These are phyloP conservation scores for Globisporangium carolinianum DNA, from an alignment of 352 stramenopile species.

Conservation along the genomic window DNA sequence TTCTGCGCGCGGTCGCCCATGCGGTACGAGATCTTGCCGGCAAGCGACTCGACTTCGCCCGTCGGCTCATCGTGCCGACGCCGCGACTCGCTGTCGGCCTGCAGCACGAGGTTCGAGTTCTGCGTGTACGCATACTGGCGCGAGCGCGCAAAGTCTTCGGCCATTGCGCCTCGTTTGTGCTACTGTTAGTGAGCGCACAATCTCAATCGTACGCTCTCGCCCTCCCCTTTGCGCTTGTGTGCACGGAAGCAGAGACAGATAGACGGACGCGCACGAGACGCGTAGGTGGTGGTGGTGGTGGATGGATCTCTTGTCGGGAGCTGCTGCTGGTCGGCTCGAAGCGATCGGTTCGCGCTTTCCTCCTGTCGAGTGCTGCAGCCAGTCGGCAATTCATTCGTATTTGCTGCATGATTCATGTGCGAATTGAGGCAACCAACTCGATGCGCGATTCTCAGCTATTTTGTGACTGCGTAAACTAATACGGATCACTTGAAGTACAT, in stretches of 20 bases:
- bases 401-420: no score
- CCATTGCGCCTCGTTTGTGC: conserved; percentile 38
- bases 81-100: conserved; percentile 84
- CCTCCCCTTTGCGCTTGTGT: no score
- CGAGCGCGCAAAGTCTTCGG: conserved; percentile 85
- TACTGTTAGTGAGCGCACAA: not conserved
- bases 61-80: conserved; percentile 77
- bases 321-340: no score
- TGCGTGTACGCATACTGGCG: conserved; percentile 89
- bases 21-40: conserved; percentile 61
- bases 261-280: not conserved
- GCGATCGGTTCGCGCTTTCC: no score
- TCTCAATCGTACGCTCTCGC: not conserved
- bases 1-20: conserved; percentile 84
- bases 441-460: no score
- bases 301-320: no score
- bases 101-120: conserved; percentile 94
- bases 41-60: conserved; percentile 83
- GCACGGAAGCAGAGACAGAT: not conserved
- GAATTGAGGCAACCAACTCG: no score
- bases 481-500: no score
- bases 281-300: not conserved
- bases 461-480: no score
- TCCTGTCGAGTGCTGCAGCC: no score
- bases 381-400: no score